Percentiles rank a stretch among this genome's conserved stretches.
Conservation (phyloP, 352 stramenopile species). For the Saprolegnia parasitica region DNA sequence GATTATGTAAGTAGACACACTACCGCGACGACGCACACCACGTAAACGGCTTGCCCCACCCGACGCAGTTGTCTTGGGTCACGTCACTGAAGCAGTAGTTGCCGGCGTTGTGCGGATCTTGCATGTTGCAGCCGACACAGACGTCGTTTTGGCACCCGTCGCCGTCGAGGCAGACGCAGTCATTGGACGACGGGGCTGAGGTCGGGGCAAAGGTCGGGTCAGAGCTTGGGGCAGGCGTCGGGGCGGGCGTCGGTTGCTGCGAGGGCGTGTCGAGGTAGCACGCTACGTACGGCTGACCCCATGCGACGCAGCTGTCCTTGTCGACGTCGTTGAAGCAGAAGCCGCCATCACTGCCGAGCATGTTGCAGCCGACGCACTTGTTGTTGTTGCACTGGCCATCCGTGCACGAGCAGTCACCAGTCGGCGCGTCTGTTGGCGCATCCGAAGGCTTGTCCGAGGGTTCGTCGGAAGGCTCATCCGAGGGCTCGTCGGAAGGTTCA, state of each 20-base stretch:
- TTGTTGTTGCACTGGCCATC: conserved; percentile 9
- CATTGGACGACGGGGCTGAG: background rate
- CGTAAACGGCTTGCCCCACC: conserved; percentile 8
- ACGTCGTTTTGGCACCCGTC: background rate
- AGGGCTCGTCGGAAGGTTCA: too few relatives aligned
- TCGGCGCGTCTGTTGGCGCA: conserved; percentile 1
- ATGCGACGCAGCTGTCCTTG: conserved; percentile 18
- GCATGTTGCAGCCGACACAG: conserved; percentile 2
- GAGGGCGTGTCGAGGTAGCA: conserved; percentile 3
- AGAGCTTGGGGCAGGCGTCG: background rate
- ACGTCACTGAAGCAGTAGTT: conserved; percentile 15
- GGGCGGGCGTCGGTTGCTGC: background rate
- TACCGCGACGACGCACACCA: background rate
- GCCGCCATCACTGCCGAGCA: conserved; percentile 5
- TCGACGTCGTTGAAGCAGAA: conserved; percentile 16
- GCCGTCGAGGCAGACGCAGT: background rate
- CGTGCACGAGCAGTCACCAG: background rate
- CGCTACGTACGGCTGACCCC: conserved; percentile 3
- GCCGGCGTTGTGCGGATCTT: background rate
- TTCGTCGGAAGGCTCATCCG: too few relatives aligned
- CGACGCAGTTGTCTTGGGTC: conserved; percentile 6
- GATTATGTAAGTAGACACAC: background rate
- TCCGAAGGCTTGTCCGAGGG: too few relatives aligned
- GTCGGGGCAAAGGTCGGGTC: background rate
- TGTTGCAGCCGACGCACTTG: conserved; percentile 13